These are phyloP conservation scores for Trichoderma polysporum DNA, from an alignment of 2,329 filamentous ascomycete genomes.

Conservation along the genomic window DNA sequence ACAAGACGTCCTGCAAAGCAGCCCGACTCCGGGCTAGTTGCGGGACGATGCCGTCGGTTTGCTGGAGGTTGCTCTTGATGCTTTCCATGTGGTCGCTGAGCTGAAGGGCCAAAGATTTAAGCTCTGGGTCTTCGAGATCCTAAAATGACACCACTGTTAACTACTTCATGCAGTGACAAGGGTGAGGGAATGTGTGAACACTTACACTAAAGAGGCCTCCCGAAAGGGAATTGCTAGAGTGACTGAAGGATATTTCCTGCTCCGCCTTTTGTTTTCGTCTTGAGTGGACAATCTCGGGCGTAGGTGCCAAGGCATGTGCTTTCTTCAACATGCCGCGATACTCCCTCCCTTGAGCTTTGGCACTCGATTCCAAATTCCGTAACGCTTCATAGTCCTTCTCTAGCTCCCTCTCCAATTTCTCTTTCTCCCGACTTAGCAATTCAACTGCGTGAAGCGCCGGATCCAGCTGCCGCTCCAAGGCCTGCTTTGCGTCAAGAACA, in stretches of 20 bases:
- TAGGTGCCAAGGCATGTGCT: slow-evolving; percentile 51
- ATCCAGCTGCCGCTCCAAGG: slow-evolving; percentile 58
- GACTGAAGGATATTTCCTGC: slow-evolving; percentile 12
- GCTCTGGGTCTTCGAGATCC: slow-evolving; percentile 40
- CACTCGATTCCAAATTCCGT: slow-evolving; percentile 54
- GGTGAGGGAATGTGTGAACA: background rate
- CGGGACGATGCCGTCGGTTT: slow-evolving; percentile 52
- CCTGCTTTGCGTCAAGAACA: slow-evolving; percentile 58
- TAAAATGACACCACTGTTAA: slow-evolving; percentile 24
- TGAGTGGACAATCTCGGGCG: slow-evolving; percentile 24
- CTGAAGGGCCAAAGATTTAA: slow-evolving; percentile 48
- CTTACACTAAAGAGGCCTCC: slow-evolving; percentile 25
- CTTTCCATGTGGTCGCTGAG: slow-evolving; percentile 57
- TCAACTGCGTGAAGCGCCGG: slow-evolving; percentile 62
- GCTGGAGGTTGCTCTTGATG: slow-evolving; percentile 53
- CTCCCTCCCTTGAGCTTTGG: slow-evolving; percentile 52
- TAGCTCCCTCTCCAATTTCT: slow-evolving; percentile 54
- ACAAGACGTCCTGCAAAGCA: slow-evolving; percentile 49
- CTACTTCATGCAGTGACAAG: background rate
- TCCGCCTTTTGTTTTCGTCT: slow-evolving; percentile 13
- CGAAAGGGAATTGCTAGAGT: background rate
- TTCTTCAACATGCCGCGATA: slow-evolving; percentile 51
- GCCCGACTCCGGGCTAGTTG: slow-evolving; percentile 50
- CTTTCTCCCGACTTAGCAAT: slow-evolving; percentile 58
- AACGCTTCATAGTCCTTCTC: slow-evolving; percentile 56